phyloP scores from a whole-genome alignment of 2,329 filamentous ascomycete genomes.

The Didymella sp. region DNA sequence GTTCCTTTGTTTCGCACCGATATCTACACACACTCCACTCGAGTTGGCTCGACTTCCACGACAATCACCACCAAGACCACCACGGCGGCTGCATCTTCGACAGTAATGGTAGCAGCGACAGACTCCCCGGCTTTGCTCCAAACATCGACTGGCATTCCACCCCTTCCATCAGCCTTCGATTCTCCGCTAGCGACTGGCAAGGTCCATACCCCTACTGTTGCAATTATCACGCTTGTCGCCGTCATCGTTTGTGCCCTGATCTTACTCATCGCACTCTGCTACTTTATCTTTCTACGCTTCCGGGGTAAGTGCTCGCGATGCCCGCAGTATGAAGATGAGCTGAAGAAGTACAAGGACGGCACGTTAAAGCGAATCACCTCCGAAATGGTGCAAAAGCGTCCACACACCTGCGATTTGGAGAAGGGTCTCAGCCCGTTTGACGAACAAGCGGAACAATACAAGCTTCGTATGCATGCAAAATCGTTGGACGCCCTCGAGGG shows the following conservation, averaged over 20 bases:
- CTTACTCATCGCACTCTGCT: neutral
- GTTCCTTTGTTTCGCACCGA: neutral
- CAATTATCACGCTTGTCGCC: neutral
- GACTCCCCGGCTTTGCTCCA: neutral
- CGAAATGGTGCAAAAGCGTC: neutral
- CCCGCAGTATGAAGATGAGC: neutral
- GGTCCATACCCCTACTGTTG: neutral
- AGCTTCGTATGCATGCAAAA: neutral
- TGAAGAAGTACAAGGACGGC: slow-evolving; percentile 3
- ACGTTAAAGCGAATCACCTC: neutral
- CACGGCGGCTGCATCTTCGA: neutral
- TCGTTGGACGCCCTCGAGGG: neutral
- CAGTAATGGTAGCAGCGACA: neutral
- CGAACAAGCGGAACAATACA: neutral
- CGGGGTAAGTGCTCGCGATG: neutral
- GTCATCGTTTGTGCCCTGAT: neutral
- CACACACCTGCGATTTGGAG: neutral
- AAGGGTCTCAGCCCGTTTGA: neutral
- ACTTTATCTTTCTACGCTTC: slow-evolving; percentile 3
- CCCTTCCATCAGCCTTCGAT: neutral
- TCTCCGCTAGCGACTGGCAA: neutral
- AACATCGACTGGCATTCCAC: neutral
- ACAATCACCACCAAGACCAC: neutral
- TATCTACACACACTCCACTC: neutral
- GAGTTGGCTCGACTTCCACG: neutral